Conservation (phyloP, 768 basidiomycete species). For the Steccherinum ochraceum region DNA sequence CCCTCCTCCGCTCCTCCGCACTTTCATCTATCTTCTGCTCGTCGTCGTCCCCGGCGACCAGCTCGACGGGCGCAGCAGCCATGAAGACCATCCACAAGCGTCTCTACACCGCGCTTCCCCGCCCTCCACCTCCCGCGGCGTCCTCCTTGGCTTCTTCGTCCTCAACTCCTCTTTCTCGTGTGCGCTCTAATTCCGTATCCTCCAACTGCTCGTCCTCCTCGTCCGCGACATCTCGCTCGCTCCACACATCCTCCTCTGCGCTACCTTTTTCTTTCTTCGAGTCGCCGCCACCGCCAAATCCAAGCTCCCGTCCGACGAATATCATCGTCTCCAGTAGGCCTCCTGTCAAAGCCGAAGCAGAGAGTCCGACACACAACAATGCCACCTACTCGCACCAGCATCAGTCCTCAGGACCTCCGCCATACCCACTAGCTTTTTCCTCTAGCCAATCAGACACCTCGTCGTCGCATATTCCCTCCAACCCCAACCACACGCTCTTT, state of each 20-base stretch:
- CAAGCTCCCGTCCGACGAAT: conserved; percentile 33
- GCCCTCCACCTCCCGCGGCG: conserved; percentile 20
- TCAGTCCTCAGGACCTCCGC: conserved; percentile 25
- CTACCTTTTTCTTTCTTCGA: conserved; percentile 35
- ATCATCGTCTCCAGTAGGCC: conserved; percentile 36
- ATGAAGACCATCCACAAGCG: conserved; percentile 49
- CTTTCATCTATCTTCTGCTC: too few relatives aligned
- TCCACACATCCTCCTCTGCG: conserved; percentile 32
- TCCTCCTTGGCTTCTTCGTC: conserved; percentile 6
- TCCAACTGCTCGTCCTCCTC: conserved; percentile 29
- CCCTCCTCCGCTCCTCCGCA: too few relatives aligned
- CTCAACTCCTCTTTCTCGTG: conserved; percentile 2
- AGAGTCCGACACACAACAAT: conserved; percentile 28
- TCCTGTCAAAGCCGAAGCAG: conserved; percentile 38
- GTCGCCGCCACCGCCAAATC: conserved; percentile 29
- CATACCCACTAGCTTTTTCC: conserved; percentile 40
- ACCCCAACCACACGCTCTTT: conserved; percentile 24
- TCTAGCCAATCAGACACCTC: conserved; percentile 31
- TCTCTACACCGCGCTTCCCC: conserved; percentile 39
- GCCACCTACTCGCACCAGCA: conserved; percentile 28
- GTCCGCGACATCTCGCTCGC: conserved; percentile 32
- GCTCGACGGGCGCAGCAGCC: conserved; percentile 14
- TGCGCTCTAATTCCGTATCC: conserved; percentile 19
- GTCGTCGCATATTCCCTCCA: conserved; percentile 19
- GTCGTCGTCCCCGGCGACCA: neutral